phyloP scores from a whole-genome alignment of 2,329 filamentous ascomycete species.

The Colletotrichum tanaceti region DNA sequence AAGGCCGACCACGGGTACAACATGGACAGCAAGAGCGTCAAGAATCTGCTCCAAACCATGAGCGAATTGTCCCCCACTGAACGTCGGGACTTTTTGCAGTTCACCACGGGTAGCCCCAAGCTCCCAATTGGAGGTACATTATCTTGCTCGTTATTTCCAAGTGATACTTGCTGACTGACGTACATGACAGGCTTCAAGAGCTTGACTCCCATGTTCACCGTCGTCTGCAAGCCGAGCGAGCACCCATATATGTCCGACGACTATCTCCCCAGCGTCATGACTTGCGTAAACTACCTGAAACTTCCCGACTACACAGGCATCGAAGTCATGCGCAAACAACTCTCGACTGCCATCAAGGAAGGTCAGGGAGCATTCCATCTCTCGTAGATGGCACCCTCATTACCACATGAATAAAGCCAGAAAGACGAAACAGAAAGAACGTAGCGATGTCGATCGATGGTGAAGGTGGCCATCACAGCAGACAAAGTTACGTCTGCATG shows the following conservation, averaged over 20 bases:
- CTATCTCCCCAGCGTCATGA: constrained; percentile 99
- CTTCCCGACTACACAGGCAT: constrained; percentile 91
- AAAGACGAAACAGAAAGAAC: background rate
- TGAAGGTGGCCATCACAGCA: constrained; percentile 3
- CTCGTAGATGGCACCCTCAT: constrained; percentile 65
- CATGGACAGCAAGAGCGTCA: constrained; percentile 96
- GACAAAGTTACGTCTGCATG: constrained; percentile 1
- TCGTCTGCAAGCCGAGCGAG: constrained; percentile 98
- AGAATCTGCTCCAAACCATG: constrained; percentile 93
- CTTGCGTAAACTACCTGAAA: constrained; percentile 98
- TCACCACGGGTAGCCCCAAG: constrained; percentile 97
- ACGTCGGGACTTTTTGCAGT: constrained; percentile 94
- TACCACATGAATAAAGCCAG: background rate
- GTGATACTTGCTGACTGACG: constrained; percentile 17
- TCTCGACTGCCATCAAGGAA: constrained; percentile 89
- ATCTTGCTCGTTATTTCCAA: constrained; percentile 1
- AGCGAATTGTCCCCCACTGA: constrained; percentile 81
- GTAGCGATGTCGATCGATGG: constrained; percentile 7
- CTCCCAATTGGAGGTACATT: constrained; percentile 93
- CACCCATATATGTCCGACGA: constrained; percentile 93
- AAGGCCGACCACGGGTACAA: constrained; percentile 99
- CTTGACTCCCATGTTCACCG: constrained; percentile 97
- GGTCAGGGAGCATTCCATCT: constrained; percentile 98
- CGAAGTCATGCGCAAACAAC: constrained; percentile 79
- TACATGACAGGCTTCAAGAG: constrained; percentile 83